Percentiles rank a stretch among this genome's conserved stretches.
Conservation (phyloP, 108 stramenopile genomes). For the Cyclotella sp. region DNA sequence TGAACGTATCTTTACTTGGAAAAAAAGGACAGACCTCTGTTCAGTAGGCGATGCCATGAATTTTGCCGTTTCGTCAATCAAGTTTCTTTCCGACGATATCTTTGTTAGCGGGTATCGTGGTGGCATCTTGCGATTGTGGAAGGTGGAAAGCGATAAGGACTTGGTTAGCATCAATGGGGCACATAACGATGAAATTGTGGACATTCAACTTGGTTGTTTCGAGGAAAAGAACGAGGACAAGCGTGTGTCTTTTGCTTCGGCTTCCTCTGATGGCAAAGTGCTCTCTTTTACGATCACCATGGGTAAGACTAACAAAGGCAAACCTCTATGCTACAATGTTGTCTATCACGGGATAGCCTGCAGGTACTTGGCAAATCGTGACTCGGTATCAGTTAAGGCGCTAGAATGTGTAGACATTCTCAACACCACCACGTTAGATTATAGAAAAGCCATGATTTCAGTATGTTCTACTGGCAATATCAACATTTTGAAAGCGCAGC, state of each 20-base stretch:
- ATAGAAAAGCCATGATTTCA: slow-evolving; percentile 20
- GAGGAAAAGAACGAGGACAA: neutral
- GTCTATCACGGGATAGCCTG: slow-evolving; percentile 30
- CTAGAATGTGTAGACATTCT: slow-evolving; percentile 11
- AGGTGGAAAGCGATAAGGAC: slow-evolving; percentile 29
- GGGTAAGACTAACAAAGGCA: slow-evolving; percentile 12
- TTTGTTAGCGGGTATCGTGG: slow-evolving; percentile 37
- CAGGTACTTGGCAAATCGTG: slow-evolving; percentile 25
- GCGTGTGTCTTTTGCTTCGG: slow-evolving; percentile 19
- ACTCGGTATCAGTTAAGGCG: slow-evolving; percentile 9
- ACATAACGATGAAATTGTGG: slow-evolving; percentile 27
- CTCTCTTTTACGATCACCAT: slow-evolving; percentile 31
- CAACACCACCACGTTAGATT: neutral
- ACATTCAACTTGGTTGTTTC: slow-evolving; percentile 16
- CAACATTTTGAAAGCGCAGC: slow-evolving; percentile 19
- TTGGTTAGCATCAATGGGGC: slow-evolving; percentile 34
- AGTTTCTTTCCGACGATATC: slow-evolving; percentile 21
- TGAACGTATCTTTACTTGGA: slow-evolving; percentile 31
- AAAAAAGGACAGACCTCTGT: slow-evolving; percentile 4
- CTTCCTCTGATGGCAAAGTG: slow-evolving; percentile 43
- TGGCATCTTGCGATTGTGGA: slow-evolving; percentile 38
- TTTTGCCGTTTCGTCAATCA: slow-evolving; percentile 21
- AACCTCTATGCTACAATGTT: slow-evolving; percentile 33
- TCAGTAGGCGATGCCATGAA: slow-evolving; percentile 8
- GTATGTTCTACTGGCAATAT: slow-evolving; percentile 29